Conservation (phyloP, 1,284 basidiomycete genomes). For the Cerrena zonata region DNA sequence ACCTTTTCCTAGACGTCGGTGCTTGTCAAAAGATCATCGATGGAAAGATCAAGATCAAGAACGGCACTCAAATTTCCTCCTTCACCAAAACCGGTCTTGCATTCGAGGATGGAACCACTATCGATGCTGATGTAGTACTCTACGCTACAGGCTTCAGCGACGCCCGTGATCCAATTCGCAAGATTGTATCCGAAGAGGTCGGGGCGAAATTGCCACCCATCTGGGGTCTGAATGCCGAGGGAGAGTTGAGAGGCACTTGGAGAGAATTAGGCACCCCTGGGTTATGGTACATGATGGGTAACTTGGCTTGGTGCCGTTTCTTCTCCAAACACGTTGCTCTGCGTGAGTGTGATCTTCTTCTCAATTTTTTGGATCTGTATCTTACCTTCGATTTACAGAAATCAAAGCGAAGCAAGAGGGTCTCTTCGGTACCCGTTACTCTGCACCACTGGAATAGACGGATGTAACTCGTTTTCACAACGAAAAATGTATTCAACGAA, state of each 20-base stretch:
- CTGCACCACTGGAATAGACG: constrained; percentile 7
- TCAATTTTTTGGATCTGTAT: background rate
- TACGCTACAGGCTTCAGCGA: constrained; percentile 56
- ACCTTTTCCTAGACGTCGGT: constrained; percentile 44
- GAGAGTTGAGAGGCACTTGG: constrained; percentile 49
- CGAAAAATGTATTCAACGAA: no score
- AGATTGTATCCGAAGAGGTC: constrained; percentile 45
- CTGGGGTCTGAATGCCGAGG: constrained; percentile 56
- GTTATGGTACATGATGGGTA: constrained; percentile 58
- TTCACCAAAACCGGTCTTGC: constrained; percentile 53
- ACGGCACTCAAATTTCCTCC: constrained; percentile 47
- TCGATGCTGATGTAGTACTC: constrained; percentile 64
- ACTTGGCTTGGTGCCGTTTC: constrained; percentile 48
- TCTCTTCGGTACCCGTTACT: constrained; percentile 42
- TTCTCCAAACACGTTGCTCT: constrained; percentile 55
- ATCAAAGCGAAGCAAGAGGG: constrained; percentile 58
- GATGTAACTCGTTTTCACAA: no score
- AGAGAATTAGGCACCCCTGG: constrained; percentile 45
- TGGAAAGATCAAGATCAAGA: constrained; percentile 72
- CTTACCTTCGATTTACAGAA: constrained; percentile 29
- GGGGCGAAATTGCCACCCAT: constrained; percentile 41
- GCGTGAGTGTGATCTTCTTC: constrained; percentile 35
- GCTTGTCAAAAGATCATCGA: constrained; percentile 61
- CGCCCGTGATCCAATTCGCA: constrained; percentile 33
- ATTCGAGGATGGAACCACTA: constrained; percentile 60